Evolutionary conservation across 371 early-diverging fungal genomes (phyloP), one percentile per base, ranked within the genome.

Genomic region (Mucor mucedo): DNA sequence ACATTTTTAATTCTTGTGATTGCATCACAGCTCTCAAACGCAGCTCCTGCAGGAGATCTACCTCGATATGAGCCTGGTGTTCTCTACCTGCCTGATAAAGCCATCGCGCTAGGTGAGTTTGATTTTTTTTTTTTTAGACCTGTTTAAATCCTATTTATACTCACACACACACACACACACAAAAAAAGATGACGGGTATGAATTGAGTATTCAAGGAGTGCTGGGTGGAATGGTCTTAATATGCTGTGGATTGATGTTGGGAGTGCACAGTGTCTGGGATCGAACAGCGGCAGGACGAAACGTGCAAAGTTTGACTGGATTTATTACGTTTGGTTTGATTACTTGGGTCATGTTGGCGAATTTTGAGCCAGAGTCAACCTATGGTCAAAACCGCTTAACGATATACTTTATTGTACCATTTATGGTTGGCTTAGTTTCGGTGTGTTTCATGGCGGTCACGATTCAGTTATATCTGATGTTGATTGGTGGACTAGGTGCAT

Each of bases 211-310:
- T 11, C 84, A 87, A 63, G 82, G 80, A 5, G 84, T 88, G 2
- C 63, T 89, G 2, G 82, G 80, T 0, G 89, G 85, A 6, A 83
- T 89, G 9, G 63, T 87, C 28, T 65, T 91, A 16, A 86, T 94
- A 35, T 42, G 79, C 2, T 59, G 80, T 5, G 93, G 92, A 1
- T 45, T 91, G 6, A 48, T 89, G 52, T 80, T 89, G 47, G 82
- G 80, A 59, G 87, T 88, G 66, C 84, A 86, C 58, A 32, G 54
- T 16, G 6, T 70, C 13, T 70, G 70, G 70, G 70, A 70, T 52
- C 41, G 48, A 41, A 59, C 70, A 4, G 40, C 55, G 2, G 66
- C 62, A 8, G 93, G 93, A 2, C 85, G 82, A 69, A 85, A 80
- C 48, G 71, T 86, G 1, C 77, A 83, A n/a, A 76, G 74, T 33